A percentile compares a stretch with the other conserved stretches of the same genome.
phyloP scores from a whole-genome alignment of 306 rosid genomes.

The Quercus gilva region DNA sequence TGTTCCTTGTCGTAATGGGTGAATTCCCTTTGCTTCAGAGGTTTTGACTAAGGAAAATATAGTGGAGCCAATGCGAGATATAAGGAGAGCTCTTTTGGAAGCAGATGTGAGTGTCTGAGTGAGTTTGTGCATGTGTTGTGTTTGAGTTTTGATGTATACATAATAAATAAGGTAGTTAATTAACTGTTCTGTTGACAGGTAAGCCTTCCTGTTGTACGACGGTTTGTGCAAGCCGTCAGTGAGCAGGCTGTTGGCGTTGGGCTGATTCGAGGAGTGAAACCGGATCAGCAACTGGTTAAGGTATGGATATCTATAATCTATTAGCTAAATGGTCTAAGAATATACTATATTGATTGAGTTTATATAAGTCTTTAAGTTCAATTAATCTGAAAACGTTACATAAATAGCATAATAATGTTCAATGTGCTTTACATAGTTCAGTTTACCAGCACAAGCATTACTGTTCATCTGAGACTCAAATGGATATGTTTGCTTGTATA shows the following conservation, averaged over 20 bases:
- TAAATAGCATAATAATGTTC: background rate
- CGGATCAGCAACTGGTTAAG: conserved; percentile 97
- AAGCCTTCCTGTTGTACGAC: conserved; percentile 97
- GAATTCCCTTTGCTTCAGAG: conserved; percentile 48
- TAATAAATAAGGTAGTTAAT: conserved; percentile 1
- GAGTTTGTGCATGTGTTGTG: background rate
- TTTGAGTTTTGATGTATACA: conserved; percentile 8
- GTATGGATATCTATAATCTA: conserved; percentile 19
- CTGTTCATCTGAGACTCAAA: background rate
- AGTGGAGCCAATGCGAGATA: conserved; percentile 96
- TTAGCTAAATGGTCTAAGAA: background rate
- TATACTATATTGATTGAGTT: background rate
- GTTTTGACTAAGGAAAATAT: conserved; percentile 92
- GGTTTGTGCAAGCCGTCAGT: conserved; percentile 87
- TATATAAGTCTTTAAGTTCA: background rate
- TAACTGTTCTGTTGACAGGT: conserved; percentile 55
- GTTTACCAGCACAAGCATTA: background rate
- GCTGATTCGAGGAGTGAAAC: conserved; percentile 79
- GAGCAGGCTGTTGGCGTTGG: conserved; percentile 97
- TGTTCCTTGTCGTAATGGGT: conserved; percentile 1
- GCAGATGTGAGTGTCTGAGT: conserved; percentile 69
- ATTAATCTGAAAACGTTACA: background rate
- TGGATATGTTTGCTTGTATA: background rate
- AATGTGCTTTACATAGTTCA: background rate
- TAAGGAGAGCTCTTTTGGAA: conserved; percentile 94